Evolutionary conservation across 306 rosid genomes (phyloP), one percentile per base, ranked within the genome.

Genomic region (Pyrus betulifolia): DNA sequence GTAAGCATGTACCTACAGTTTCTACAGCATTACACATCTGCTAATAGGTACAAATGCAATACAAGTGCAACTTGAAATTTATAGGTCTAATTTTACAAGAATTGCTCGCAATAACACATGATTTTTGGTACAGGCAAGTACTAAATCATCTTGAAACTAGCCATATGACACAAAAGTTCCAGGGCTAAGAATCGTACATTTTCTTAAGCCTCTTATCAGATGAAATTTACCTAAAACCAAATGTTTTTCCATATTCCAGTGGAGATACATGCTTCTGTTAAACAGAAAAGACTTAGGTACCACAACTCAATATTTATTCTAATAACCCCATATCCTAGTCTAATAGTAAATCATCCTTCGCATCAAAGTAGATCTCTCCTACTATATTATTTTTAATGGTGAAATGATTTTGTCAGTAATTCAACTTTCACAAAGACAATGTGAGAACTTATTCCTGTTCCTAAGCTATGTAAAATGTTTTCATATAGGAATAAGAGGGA

Each of bases 1-100:
- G 96, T 94, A 70, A 92, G 85, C 98, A 94, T 94, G 90, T 90
- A 94, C 89, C 98, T 94, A 76, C 76, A 82, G 78, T 63, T 75
- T 55, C 15, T 33, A n/a, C 60, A 55, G 69, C 55, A 45, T 81
- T 52, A 63, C 22, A 63, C 30, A 18, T 59, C 74, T 27, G 52
- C 67, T 65, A 76, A 33, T 23, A 38, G 15, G 51, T 42, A 42
- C 17, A 38, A 25, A 40, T 66, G 23, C 27, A 54, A 72, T 72
- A 46, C 15, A 65, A 65, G 46, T 54, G 59, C 18, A 8, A 72
- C n/a, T 65, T 23, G 65, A 30, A 64, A 27, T 31, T 21, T 21
- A 14, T 11, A 23, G 42, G 33, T 30, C 57, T 61, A 45, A 7
- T n/a, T 28, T 46, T 30, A n/a, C 7, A 0, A 62, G 11, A 23